Evolutionary conservation across 345 rosid species (phyloP), one percentile per base, ranked within the genome.

Genomic region (Sisymbrium altissimum): DNA sequence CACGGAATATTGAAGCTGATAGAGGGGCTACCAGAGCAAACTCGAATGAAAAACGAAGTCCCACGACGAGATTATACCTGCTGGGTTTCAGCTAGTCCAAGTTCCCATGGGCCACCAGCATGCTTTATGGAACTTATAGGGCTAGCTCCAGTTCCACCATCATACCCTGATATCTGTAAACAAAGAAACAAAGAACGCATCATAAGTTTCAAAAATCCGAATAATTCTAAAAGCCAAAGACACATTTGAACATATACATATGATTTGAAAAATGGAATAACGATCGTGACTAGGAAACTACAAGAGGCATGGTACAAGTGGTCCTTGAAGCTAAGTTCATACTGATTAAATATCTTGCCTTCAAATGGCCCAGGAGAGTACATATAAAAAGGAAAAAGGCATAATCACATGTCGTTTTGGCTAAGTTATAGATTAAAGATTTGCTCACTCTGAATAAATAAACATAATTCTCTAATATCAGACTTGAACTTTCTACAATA

Each of bases 71-170:
- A 23, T 38, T 40, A 55, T 60, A 95, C 97, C 92, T 92, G 89
- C 80, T 90, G 91, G 46, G 92, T 83, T 84, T 95, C 99, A 38
- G 97, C 86, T 64, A 95, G 80, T 46, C 97, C 99, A 79, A 95
- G 96, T 77, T 95, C 99, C 97, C 97, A 95, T 58, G 99, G 99
- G 45, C 97, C 99, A 78, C 99, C 97, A 64, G 99, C 99, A 84
- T 95, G 97, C 83, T 95, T 95, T 78, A 92, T 95, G 67, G 99
- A 95, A 81, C 97, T 95, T 77, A 95, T 88, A 33, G 97, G 99
- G 74, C 97, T 95, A 45, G 99, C 99, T 75, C 99, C 97, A 48
- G 99, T 95, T 77, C 97, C 99, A 70, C 97, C 97, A 85, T 95
- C 97, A 79, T 95, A 97, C 58, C 99, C 97, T 46, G 99, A 95